Evolutionary conservation across 768 basidiomycete genomes (phyloP).

Genomic region (Strobilomyces echinocephalus): DNA sequence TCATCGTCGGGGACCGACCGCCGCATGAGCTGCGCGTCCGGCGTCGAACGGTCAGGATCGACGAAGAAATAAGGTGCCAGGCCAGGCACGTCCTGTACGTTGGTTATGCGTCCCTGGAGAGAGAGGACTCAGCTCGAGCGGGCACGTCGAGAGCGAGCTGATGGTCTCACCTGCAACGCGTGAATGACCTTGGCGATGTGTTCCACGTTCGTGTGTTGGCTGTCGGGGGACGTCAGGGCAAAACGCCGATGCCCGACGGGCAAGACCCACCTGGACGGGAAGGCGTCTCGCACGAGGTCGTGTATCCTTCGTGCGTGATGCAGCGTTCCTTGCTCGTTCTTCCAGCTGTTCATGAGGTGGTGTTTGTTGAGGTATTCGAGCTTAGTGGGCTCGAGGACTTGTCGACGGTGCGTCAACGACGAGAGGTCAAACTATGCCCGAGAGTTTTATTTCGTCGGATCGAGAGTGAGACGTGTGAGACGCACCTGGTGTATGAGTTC

Average conservation of each 20-base stretch:
- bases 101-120: constrained; percentile 61
- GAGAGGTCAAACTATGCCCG: constrained; percentile 64
- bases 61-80: constrained; percentile 77
- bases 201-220: constrained; percentile 46
- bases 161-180: constrained; percentile 47
- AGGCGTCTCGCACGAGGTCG: constrained; percentile 47
- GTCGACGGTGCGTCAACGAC: constrained; percentile 74
- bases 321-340: constrained; percentile 46
- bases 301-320: constrained; percentile 52
- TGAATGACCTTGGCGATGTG: constrained; percentile 64
- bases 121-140: too few relatives aligned
- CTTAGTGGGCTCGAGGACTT: constrained; percentile 74
- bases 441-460: background rate
- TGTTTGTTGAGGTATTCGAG: constrained; percentile 87
- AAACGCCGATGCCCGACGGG: background rate
- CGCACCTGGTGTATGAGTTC: constrained; percentile 64
- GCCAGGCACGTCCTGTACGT: constrained; percentile 63
- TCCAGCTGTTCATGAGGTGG: constrained; percentile 60
- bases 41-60: constrained; percentile 53
- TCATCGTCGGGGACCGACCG: constrained; percentile 37
- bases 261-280: constrained; percentile 50
- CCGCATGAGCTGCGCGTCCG: constrained; percentile 54
- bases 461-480: background rate
- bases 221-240: constrained; percentile 15
- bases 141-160: too few relatives aligned